Evolutionary conservation across 108 stramenopile genomes (phyloP), one percentile per base, ranked within the genome.

Genomic region (Nitzschia sp.): DNA sequence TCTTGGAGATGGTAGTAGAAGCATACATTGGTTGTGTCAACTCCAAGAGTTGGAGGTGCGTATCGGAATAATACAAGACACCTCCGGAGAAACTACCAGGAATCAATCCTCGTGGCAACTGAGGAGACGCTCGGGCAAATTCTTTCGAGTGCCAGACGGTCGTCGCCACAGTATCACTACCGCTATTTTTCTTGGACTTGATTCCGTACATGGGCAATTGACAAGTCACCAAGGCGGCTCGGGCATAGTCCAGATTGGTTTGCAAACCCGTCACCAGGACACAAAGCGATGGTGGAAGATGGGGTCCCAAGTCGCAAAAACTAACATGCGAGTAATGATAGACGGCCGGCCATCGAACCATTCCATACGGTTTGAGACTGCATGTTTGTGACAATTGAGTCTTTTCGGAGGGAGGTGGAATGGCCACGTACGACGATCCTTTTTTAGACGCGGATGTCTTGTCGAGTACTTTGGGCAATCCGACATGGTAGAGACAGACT

Each of bases 401-500:
- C 55, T 59, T 65, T 36, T 65, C 59, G 9, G 34, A 75, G 1
- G 73, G 79, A 5, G 44, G 35, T 26, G 45, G 52, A 4, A 59
- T 45, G 9, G 29, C 55, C 16, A 54, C 35, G 29, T 75, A 75
- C 38, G 61, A 28, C 11, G 41, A 22, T 44, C 28, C 31, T 32
- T 60, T 53, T 31, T 34, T 46, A 27, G 36, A 21, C 2, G 31
- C 55, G 15, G 28, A 9, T 29, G 35, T 30, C 29, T 63, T 53
- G 50, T 77, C 77, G 28, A 58, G 47, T 0, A 75, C n/a, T 31
- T 75, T 55, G 21, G 83, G 79, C 5, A 82, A 35, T 53, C 63
- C 61, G 9, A 93, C 85, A 62, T 88, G 89, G 56, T 83, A 93
- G 8, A 93, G 50, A 38, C 84, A 84, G 8, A 91, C 53, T 0